Conservation (phyloP, 768 basidiomycete species). For the Collybia mongolica region DNA sequence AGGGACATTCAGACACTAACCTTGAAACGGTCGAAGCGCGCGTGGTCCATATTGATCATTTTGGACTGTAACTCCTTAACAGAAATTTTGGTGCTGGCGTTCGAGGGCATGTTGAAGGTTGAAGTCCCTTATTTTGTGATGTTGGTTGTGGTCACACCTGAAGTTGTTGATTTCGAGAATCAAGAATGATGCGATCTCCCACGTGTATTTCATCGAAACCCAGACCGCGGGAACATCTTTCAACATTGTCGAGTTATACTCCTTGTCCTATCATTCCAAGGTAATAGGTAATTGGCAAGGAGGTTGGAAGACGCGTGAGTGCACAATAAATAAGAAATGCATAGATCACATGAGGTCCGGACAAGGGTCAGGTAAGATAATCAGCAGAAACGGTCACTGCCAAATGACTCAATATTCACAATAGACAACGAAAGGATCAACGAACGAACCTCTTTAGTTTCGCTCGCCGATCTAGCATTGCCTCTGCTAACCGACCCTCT, state of each 20-base stretch:
- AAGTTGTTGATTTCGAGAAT: neutral
- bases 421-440: neutral
- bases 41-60: neutral
- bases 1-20: neutral
- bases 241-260: too few species aligned
- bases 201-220: too few species aligned
- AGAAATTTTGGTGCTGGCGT: too few species aligned
- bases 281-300: neutral
- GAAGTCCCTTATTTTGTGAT: neutral
- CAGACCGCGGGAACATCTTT: too few species aligned
- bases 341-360: conserved; percentile 7
- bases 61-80: neutral
- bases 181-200: neutral
- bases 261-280: too few species aligned
- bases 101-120: too few species aligned
- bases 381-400: conserved; percentile 54
- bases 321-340: neutral
- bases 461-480: conserved; percentile 72
- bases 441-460: conserved; percentile 75
- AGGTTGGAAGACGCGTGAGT: neutral
- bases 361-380: neutral
- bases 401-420: neutral
- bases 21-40: neutral
- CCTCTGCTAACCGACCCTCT: conserved; percentile 80
- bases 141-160: neutral